Conservation (phyloP, 352 stramenopile species). For the Globisporangium recalcitrans region DNA sequence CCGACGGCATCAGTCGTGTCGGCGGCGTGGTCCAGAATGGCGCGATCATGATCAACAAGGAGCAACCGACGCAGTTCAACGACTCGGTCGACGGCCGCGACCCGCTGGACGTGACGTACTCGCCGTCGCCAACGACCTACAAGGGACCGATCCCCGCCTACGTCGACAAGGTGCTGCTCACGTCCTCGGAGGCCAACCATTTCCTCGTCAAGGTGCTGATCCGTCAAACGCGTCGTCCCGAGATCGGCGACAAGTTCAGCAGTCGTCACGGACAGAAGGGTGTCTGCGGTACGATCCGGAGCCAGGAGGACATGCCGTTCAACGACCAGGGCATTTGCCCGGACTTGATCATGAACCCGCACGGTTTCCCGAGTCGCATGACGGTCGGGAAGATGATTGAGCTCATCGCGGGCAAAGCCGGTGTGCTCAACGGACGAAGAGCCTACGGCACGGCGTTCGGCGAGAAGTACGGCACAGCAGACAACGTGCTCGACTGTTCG, state of each 20-base stretch:
- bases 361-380: slow-evolving; percentile 99
- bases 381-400: slow-evolving; percentile 99
- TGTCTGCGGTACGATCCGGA: slow-evolving; percentile 96
- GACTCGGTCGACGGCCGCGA: slow-evolving; percentile 77
- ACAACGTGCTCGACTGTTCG: slow-evolving; percentile 89
- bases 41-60: slow-evolving; percentile 98
- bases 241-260: slow-evolving; percentile 99
- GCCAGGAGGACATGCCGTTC: slow-evolving; percentile 98
- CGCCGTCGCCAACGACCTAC: slow-evolving; percentile 91
- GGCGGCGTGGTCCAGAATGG: slow-evolving; percentile 90
- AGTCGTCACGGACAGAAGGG: slow-evolving; percentile 99
- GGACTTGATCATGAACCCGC: slow-evolving; percentile 99
- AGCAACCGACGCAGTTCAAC: slow-evolving; percentile 93
- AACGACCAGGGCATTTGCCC: slow-evolving; percentile 97
- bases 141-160: slow-evolving; percentile 93
- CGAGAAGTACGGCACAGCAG: slow-evolving; percentile 95
- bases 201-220: slow-evolving; percentile 98
- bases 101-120: slow-evolving; percentile 75
- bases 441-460: slow-evolving; percentile 99
- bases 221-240: slow-evolving; percentile 92
- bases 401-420: slow-evolving; percentile 97
- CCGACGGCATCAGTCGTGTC: slow-evolving; percentile 93
- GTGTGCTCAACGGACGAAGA: slow-evolving; percentile 92
- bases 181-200: slow-evolving; percentile 96
- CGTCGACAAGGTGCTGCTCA: slow-evolving; percentile 99